A percentile compares a stretch with the other conserved stretches of the same genome.
phyloP scores from a whole-genome alignment of 2,329 filamentous ascomycete species.

The Chlorencoelia australis region DNA sequence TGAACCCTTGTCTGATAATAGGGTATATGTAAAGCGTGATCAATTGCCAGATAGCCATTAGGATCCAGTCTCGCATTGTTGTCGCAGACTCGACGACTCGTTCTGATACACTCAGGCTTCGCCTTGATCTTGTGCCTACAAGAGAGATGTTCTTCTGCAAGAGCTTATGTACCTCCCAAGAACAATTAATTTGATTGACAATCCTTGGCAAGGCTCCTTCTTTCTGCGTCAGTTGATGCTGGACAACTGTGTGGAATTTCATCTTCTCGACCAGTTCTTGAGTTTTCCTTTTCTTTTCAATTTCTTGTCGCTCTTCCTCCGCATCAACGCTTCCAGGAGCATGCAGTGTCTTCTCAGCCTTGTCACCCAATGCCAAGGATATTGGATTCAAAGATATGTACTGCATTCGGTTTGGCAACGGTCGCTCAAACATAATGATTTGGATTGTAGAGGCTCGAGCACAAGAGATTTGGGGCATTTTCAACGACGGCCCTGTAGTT shows the following conservation, averaged over 20 bases:
- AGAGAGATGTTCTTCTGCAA: constrained; percentile 85
- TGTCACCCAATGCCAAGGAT: constrained; percentile 72
- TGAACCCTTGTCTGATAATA: constrained; percentile 59
- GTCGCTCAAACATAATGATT: constrained; percentile 80
- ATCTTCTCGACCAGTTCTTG: constrained; percentile 72
- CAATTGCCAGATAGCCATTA: constrained; percentile 58
- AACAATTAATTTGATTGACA: constrained; percentile 92
- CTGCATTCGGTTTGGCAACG: constrained; percentile 81
- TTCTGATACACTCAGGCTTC: constrained; percentile 86
- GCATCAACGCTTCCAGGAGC: constrained; percentile 52
- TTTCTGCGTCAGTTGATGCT: constrained; percentile 66
- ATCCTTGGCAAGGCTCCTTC: constrained; percentile 73
- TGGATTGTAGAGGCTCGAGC: constrained; percentile 66
- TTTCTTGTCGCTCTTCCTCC: constrained; percentile 59
- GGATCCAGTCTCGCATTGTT: constrained; percentile 67
- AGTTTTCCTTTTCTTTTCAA: constrained; percentile 46
- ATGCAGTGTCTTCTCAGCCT: constrained; percentile 34
- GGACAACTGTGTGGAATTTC: constrained; percentile 75
- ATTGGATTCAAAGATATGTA: constrained; percentile 91
- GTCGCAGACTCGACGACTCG: constrained; percentile 88
- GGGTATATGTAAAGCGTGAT: constrained; percentile 71
- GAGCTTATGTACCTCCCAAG: constrained; percentile 75
- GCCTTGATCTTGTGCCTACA: constrained; percentile 69
- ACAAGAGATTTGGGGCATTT: constrained; percentile 65
- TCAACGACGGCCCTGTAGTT: constrained; percentile 39